Evolutionary conservation across 176 grass and related monocot species (phyloP).

Genomic region (Juncus effusus): DNA sequence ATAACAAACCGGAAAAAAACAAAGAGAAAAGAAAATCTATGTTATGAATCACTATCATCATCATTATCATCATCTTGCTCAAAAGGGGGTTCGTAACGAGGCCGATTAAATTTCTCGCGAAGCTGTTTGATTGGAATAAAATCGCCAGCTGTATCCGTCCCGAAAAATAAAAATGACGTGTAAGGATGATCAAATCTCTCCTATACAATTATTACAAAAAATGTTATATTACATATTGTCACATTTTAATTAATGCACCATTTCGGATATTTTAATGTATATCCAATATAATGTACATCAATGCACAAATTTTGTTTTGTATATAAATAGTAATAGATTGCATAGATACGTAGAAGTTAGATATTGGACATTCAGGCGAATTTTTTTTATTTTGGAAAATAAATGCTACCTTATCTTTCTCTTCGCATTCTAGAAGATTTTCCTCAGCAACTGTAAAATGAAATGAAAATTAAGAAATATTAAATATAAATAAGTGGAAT

Average conservation of each 20-base stretch:
- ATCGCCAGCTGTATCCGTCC: slow-evolving; percentile 63
- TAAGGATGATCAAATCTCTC: slow-evolving; percentile 87
- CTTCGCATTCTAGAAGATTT: slow-evolving; percentile 67
- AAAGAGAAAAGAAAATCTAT: not conserved
- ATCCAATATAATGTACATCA: too few relatives aligned
- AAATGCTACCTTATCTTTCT: slow-evolving; percentile 44
- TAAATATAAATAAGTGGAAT: not conserved
- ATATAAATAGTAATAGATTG: too few relatives aligned
- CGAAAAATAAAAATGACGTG: slow-evolving; percentile 79
- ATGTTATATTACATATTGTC: slow-evolving; percentile 1
- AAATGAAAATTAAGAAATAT: slow-evolving; percentile 3
- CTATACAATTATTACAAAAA: slow-evolving; percentile 30
- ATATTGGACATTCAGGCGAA: too few relatives aligned
- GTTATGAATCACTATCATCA: slow-evolving; percentile 20
- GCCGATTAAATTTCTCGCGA: slow-evolving; percentile 74
- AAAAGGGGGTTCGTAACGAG: slow-evolving; percentile 62
- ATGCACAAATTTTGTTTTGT: too few relatives aligned
- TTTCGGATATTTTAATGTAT: too few relatives aligned
- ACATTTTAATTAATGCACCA: too few relatives aligned
- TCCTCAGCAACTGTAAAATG: slow-evolving; percentile 74
- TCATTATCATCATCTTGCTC: slow-evolving; percentile 41
- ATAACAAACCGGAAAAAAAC: not conserved
- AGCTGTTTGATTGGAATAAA: slow-evolving; percentile 94
- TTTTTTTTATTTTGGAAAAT: too few relatives aligned
- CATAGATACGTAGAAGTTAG: too few relatives aligned